These are phyloP conservation scores for Zygosaccharomyces sapae DNA, from an alignment of 1,139 yeast species.

Conservation along the genomic window DNA sequence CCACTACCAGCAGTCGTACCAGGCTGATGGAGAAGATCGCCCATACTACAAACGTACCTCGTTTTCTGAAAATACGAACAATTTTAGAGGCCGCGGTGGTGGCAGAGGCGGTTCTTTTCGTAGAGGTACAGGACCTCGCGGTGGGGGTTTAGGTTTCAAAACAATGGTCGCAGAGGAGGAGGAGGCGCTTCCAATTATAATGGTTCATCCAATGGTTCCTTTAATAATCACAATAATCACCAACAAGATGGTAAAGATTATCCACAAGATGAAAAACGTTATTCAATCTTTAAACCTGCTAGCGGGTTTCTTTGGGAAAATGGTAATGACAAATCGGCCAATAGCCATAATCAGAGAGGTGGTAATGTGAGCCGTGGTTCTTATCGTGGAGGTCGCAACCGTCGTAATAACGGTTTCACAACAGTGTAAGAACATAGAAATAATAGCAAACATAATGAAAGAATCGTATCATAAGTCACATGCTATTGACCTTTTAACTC, in stretches of 20 bases:
- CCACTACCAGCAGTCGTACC: conserved; percentile 2
- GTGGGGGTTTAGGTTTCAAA: conserved; percentile 16
- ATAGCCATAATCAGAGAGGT: conserved; percentile 14
- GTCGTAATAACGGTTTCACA: conserved; percentile 13
- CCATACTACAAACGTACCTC: conserved; percentile 5
- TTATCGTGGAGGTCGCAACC: conserved; percentile 14
- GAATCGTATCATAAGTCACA: background rate
- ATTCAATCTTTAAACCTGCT: conserved; percentile 25
- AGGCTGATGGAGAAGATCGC: conserved; percentile 7
- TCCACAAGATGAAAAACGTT: conserved; percentile 13
- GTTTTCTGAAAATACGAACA: conserved; percentile 9
- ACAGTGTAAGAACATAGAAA: conserved; percentile 4
- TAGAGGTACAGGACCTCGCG: conserved; percentile 16
- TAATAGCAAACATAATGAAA: background rate
- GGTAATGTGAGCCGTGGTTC: conserved; percentile 13
- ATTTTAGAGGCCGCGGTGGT: conserved; percentile 18
- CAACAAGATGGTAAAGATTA: conserved; percentile 4
- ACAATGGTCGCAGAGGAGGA: conserved; percentile 8
- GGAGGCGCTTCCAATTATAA: background rate
- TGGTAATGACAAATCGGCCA: conserved; percentile 10
- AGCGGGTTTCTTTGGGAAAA: conserved; percentile 23
- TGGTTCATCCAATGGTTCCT: background rate
- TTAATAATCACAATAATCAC: conserved; percentile 2
- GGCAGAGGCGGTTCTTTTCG: conserved; percentile 17
- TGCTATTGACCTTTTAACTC: background rate